Evolutionary conservation across 805 yeast genomes (phyloP).

Genomic region (Kodamaea kaohsiungensis): DNA sequence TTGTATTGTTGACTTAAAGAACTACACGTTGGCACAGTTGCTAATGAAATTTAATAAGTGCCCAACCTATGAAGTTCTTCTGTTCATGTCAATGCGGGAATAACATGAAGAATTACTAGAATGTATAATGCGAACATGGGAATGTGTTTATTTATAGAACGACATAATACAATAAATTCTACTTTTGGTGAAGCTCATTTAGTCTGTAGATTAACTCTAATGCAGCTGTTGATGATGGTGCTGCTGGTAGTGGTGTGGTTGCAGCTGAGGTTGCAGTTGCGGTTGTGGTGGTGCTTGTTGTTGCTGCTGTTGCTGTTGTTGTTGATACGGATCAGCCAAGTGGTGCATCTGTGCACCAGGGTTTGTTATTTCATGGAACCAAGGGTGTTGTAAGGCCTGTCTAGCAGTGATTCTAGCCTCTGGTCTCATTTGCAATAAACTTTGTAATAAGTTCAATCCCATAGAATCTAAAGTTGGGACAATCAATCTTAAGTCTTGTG

Average conservation of each 20-base stretch:
- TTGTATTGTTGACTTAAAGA: constrained; percentile 13
- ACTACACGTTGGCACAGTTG: constrained; percentile 14
- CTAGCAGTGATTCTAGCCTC: constrained; percentile 61
- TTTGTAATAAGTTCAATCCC: constrained; percentile 66
- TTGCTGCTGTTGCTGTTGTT: constrained; percentile 19
- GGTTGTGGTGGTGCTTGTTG: constrained; percentile 6
- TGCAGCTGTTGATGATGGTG: constrained; percentile 8
- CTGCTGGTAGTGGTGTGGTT: constrained; percentile 7
- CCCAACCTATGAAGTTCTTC: constrained; percentile 9
- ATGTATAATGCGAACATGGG: background rate
- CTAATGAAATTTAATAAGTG: constrained; percentile 15
- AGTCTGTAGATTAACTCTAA: background rate
- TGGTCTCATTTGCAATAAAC: constrained; percentile 61
- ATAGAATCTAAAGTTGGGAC: constrained; percentile 69
- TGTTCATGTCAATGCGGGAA: constrained; percentile 2
- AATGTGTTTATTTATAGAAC: background rate
- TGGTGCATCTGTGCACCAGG: constrained; percentile 37
- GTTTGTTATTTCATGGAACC: constrained; percentile 75
- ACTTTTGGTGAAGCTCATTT: background rate
- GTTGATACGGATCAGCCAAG: constrained; percentile 35
- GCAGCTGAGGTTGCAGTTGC: constrained; percentile 4
- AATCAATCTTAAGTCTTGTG: constrained; percentile 76
- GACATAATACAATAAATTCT: background rate
- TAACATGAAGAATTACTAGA: background rate
- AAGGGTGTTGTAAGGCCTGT: constrained; percentile 66